phyloP scores from a whole-genome alignment of 352 stramenopile genomes.

The Phytophthora crassamura region DNA sequence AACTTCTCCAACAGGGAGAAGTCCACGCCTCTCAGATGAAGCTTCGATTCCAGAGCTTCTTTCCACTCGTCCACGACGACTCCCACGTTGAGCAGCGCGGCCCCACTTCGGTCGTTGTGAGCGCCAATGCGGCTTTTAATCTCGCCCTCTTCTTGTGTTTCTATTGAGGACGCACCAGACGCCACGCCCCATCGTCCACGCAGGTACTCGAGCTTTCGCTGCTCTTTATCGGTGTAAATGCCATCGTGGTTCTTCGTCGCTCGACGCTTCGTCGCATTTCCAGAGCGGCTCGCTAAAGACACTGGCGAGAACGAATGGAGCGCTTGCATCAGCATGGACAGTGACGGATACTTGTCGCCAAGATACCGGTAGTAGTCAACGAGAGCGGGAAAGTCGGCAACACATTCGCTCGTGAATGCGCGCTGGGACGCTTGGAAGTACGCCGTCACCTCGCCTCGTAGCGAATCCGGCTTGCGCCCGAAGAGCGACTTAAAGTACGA shows the following conservation, averaged over 20 bases:
- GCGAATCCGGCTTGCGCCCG: constrained; percentile 44
- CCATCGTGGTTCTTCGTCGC: neutral
- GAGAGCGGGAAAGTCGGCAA: constrained; percentile 62
- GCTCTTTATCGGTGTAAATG: constrained; percentile 29
- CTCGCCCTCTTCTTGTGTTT: constrained; percentile 4
- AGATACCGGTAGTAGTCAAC: constrained; percentile 78
- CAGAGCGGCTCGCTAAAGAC: constrained; percentile 7
- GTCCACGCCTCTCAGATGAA: constrained; percentile 41
- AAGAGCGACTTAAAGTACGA: constrained; percentile 66
- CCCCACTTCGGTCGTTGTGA: constrained; percentile 32
- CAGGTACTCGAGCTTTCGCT: constrained; percentile 38
- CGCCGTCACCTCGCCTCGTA: constrained; percentile 72
- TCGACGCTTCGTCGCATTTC: constrained; percentile 8
- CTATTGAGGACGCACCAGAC: constrained; percentile 2
- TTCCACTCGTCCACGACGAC: constrained; percentile 50
- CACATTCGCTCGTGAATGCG: constrained; percentile 54
- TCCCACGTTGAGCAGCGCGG: constrained; percentile 33
- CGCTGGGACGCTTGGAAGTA: constrained; percentile 68
- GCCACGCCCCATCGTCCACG: constrained; percentile 29
- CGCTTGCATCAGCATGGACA: constrained; percentile 74
- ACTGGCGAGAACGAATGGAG: constrained; percentile 58
- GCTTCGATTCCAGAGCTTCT: constrained; percentile 25
- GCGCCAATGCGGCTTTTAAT: constrained; percentile 24
- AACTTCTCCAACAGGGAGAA: constrained; percentile 47
- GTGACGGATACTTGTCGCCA: constrained; percentile 60